These are phyloP conservation scores for Macrolepiota fuliginosa DNA, from an alignment of 768 basidiomycete species.

Conservation along the genomic window DNA sequence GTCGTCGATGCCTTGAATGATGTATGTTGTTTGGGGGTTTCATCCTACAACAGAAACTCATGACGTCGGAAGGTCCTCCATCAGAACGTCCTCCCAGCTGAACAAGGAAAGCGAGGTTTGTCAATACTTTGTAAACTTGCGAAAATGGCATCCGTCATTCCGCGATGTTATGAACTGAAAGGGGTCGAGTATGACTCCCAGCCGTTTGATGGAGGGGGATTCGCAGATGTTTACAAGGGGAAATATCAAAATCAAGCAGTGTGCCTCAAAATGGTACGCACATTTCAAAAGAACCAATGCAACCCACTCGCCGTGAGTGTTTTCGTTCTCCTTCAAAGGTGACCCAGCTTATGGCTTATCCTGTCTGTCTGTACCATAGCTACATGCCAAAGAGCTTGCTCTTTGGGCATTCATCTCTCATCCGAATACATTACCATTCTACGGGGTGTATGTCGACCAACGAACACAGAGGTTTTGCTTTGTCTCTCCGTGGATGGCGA, in stretches of 20 bases:
- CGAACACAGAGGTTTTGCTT: slow-evolving; percentile 8
- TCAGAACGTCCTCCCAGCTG: background rate
- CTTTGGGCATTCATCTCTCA: slow-evolving; percentile 32
- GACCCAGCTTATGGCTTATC: no score
- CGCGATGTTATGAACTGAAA: background rate
- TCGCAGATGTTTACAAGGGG: background rate
- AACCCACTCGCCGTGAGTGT: background rate
- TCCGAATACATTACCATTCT: slow-evolving; percentile 32
- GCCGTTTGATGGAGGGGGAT: background rate
- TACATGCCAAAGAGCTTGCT: slow-evolving; percentile 24
- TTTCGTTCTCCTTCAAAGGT: background rate
- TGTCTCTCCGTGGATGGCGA: slow-evolving; percentile 20
- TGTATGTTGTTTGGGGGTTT: no score
- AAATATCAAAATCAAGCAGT: background rate
- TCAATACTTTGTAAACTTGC: background rate
- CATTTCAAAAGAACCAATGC: background rate
- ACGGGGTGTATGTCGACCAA: slow-evolving; percentile 25
- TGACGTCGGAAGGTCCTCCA: background rate
- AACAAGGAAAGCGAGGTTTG: background rate
- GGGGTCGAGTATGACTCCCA: background rate
- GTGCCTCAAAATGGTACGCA: slow-evolving; percentile 6
- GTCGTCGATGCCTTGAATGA: no score
- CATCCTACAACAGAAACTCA: no score
- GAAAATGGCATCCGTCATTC: background rate
- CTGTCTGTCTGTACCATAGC: background rate